Base-by-base conservation (phyloP, 2,329 filamentous ascomycete species). In the Fusarium phyllophilum region DNA sequence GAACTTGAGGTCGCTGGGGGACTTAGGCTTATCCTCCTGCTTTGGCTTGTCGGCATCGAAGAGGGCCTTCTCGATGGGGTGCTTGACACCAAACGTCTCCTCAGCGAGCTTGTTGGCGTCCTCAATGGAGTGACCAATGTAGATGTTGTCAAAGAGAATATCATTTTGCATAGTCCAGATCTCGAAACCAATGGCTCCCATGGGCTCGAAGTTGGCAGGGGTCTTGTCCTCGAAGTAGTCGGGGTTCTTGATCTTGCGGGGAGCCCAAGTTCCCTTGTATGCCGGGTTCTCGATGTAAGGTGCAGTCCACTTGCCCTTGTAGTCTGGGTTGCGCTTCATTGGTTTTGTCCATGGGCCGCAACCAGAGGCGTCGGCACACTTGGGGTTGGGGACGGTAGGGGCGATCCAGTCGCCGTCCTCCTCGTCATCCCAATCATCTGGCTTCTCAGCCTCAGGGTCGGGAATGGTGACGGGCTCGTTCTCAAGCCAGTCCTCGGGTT, bases 81-180 rank as follows among this genome's bases (percentile, higher is more conserved):
- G 89, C 93, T 99, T 99, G 86, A 94, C 85, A 81, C 94, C 92
- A 84, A 95, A 99, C 62, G 94, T 94, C 89, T 97, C 94, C 75
- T 93, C 89, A 79, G 94, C 93, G 81, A 99, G 88, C 86, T 95
- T 93, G 84, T 93, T 91, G 72, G 96, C 96, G 78, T 99, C 96
- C 81, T 94, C 94, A 78, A 96, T 84, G 26, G 96, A 98, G 91
- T 99, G 96, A 74, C 96, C 96, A 83, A 99, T 95, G 90, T 98
- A 99, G 89, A 99, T 97, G 92, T 99, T 99, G 91, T 98, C 94
- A 80, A 99, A 98, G 80, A 98, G 92, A 79, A 99, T 98, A 82
- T 98, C 93, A 84, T 92, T 97, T 87, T 98, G 96, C 96, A 99
- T 99, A 80, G 96, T 98, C 96, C 96, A 99, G 86, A 99, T 96